Conservation (phyloP, 306 rosid species). For the Geum urbanum region DNA sequence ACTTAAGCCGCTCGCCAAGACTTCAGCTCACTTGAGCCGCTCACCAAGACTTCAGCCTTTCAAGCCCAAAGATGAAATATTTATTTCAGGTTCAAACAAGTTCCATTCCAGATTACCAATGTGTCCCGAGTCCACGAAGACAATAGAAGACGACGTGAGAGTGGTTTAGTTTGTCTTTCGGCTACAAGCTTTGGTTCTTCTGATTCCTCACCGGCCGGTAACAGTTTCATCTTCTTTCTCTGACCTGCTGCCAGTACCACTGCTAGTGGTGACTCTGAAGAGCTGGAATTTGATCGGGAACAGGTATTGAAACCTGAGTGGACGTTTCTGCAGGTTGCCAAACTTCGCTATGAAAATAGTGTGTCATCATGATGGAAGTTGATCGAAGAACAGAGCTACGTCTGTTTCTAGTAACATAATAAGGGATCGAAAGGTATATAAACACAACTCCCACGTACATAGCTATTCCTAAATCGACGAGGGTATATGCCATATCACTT, state of each 20-base stretch:
- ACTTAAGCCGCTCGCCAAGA: too few relatives aligned
- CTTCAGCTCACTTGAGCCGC: too few relatives aligned
- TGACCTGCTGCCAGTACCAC: neutral
- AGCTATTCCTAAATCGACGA: neutral
- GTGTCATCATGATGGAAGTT: neutral
- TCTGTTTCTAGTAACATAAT: neutral
- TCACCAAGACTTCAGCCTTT: too few relatives aligned
- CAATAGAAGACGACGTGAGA: neutral
- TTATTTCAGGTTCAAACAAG: too few relatives aligned
- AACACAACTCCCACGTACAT: too few relatives aligned
- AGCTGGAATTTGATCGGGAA: neutral
- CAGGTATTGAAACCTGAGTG: neutral
- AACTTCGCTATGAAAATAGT: neutral
- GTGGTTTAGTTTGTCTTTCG: neutral
- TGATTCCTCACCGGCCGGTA: neutral
- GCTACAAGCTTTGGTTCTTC: constrained; percentile 6
- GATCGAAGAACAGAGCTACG: neutral
- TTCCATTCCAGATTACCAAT: neutral
- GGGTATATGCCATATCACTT: neutral
- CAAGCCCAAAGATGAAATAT: too few relatives aligned
- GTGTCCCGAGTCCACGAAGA: neutral
- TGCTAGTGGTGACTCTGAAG: neutral
- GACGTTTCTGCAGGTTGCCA: neutral
- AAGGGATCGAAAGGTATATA: neutral
- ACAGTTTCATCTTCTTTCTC: neutral